Evolutionary conservation across 305 asterid genomes (phyloP).

Genomic region (Solanum hybrid): DNA sequence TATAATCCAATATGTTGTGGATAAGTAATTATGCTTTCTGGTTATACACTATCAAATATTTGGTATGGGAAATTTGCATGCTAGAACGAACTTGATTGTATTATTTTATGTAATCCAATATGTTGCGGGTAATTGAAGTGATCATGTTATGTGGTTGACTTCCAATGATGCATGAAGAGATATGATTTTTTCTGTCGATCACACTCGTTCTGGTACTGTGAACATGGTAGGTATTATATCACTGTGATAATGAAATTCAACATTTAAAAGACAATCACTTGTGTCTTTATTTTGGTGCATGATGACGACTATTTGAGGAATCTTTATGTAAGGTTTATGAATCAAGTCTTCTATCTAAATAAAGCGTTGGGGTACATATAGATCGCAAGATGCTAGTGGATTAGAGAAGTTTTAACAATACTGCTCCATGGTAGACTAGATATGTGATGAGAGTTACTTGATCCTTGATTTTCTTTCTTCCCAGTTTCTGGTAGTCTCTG

Average conservation of each 20-base stretch:
- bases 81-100: not conserved
- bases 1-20: not conserved
- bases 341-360: not conserved
- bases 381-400: not conserved
- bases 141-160: not conserved
- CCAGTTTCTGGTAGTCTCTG: not conserved
- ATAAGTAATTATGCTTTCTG: not conserved
- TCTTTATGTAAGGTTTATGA: not conserved
- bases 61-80: not conserved
- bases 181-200: not conserved
- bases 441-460: not conserved
- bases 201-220: not conserved
- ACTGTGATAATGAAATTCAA: not conserved
- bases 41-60: not conserved
- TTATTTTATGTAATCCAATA: not conserved
- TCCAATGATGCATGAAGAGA: not conserved
- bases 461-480: not conserved
- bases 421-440: not conserved
- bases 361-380: not conserved
- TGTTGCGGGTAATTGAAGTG: not conserved
- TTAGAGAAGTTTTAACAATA: not conserved
- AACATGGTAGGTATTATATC: not conserved
- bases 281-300: not conserved
- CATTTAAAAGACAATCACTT: not conserved
- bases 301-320: not conserved